phyloP scores from a whole-genome alignment of 2,329 filamentous ascomycete species.

The Ilyonectria destructans region DNA sequence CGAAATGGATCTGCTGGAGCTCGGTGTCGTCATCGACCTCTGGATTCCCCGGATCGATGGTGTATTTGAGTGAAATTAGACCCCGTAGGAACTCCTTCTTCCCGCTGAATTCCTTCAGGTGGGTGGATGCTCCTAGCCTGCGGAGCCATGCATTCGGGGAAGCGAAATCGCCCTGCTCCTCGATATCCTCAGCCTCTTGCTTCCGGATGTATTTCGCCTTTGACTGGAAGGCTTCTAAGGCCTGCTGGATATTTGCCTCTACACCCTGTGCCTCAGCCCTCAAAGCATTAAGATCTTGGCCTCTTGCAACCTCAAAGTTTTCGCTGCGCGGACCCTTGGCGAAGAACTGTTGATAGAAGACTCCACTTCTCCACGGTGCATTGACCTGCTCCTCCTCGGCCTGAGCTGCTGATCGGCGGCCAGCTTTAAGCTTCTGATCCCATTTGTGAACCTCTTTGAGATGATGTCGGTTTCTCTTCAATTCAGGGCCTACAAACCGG shows the following conservation, averaged over 20 bases:
- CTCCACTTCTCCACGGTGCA: not conserved
- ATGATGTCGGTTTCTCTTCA: too few species aligned
- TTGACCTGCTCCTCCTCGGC: too few species aligned
- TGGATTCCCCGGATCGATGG: not conserved
- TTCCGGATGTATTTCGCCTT: not conserved
- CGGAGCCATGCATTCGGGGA: not conserved
- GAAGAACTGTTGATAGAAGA: slow-evolving; percentile 6
- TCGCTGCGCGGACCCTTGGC: not conserved
- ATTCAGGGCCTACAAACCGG: not conserved
- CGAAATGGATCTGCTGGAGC: not conserved
- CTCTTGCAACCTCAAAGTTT: slow-evolving; percentile 1
- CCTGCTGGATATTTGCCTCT: not conserved
- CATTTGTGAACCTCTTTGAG: not conserved
- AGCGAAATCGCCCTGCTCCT: slow-evolving; percentile 1
- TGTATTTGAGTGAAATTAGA: not conserved
- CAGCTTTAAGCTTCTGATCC: not conserved
- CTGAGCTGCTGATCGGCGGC: not conserved
- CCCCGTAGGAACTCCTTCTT: slow-evolving; percentile 5
- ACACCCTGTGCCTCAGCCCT: not conserved
- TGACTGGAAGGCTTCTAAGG: not conserved
- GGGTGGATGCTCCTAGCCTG: not conserved
- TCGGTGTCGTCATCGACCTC: not conserved
- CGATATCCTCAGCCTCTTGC: not conserved
- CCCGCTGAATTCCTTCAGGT: slow-evolving; percentile 4
- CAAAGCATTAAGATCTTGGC: not conserved